These are phyloP conservation scores for Trichoderma lentiforme DNA, from an alignment of 2,329 filamentous ascomycete species.

Conservation along the genomic window DNA sequence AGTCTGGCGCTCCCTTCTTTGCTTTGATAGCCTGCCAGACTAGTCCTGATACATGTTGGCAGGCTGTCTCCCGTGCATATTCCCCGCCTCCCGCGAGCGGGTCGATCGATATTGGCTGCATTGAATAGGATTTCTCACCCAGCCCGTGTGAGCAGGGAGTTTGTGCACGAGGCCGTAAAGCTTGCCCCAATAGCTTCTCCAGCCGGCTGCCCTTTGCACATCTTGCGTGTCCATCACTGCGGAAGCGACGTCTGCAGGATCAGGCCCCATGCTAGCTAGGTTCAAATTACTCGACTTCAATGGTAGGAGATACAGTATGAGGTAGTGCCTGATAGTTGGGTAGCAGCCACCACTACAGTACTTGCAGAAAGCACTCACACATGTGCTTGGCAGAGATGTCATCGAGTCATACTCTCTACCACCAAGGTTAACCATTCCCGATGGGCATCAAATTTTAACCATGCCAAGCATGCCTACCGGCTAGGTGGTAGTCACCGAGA, in stretches of 20 bases:
- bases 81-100: slow-evolving; percentile 13
- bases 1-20: not conserved
- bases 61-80: slow-evolving; percentile 10
- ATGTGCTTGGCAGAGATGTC: not conserved
- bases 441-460: not conserved
- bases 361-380: not conserved
- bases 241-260: not conserved
- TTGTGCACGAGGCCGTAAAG: not conserved
- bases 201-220: too few species aligned
- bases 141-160: not conserved
- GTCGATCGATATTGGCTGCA: slow-evolving; percentile 18
- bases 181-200: not conserved
- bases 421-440: not conserved
- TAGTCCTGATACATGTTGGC: not conserved
- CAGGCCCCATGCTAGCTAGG: not conserved
- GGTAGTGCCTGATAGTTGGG: not conserved
- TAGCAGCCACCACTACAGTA: not conserved
- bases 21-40: not conserved
- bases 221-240: not conserved
- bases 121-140: not conserved
- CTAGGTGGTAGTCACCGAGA: not conserved
- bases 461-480: not conserved
- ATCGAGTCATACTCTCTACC: not conserved
- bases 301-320: not conserved
- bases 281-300: not conserved